Base-by-base conservation (phyloP, 2,329 filamentous ascomycete genomes). In the Colletotrichum godetiae region DNA sequence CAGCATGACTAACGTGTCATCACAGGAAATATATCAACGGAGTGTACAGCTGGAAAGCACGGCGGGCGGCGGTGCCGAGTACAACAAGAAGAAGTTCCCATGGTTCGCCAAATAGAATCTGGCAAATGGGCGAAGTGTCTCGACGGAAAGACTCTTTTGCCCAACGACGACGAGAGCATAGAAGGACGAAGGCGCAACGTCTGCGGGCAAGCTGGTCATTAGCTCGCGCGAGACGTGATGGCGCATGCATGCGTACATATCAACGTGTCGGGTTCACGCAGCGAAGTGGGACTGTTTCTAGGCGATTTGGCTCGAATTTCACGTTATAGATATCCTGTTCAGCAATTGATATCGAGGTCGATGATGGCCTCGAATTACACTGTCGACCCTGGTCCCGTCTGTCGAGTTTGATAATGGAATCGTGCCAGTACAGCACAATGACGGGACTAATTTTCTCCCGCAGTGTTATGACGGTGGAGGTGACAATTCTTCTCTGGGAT, bases 51-150 rank as follows among this genome's bases (percentile, higher is more conserved):
- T 92, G 22, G 91, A 92, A 80, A 89, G 86, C 60, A 82, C 79
- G 5, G 82, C 85, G 15, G 85, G 85, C 1, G 81, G 84, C 6
- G 76, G 83, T 5, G 78, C 83, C 19, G 90, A 91, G 59, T 80
- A 85, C 31, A 81, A 83, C 67, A 92, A 89, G 84, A 92, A 92
- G 84, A 92, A 92, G 79, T 92, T 92, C 77, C 88, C 89, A 12
- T 92, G 91, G 91, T 89, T 92, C 80, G 85, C 87, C 77, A 90
- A 89, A 79, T 86, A 81, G 79, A 72, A 73, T 55, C 33, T 63
- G 72, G 72, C 52, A n/a, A 46, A 56, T 35, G 33, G 42, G 52
- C 56, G 65, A 37, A 57, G 60, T 29, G 57, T 52, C 27, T 73
- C 67, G 33, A 63, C 29, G 37, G 69, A 52, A 46, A 52, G 42